These are phyloP conservation scores for Arthrobotrys megalospora DNA, from an alignment of 2,329 filamentous ascomycete genomes.

Conservation along the genomic window DNA sequence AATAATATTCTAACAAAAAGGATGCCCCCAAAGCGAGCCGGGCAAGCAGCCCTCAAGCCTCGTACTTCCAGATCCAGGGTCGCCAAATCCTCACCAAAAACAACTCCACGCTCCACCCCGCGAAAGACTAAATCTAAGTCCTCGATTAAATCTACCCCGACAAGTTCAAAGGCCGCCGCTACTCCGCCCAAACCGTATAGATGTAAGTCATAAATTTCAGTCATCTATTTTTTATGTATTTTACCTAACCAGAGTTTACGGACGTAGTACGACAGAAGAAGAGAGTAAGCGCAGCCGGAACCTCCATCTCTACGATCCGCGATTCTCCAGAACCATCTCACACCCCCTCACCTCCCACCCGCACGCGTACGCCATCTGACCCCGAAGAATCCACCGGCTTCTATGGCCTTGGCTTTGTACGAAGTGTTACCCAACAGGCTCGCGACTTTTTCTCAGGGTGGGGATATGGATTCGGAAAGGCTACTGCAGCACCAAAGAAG, in stretches of 20 bases:
- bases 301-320: background rate
- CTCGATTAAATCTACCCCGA: background rate
- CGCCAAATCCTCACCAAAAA: conserved; percentile 9
- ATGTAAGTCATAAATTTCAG: background rate
- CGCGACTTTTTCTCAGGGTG: conserved; percentile 30
- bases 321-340: conserved; percentile 3
- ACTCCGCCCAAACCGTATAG: background rate
- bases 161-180: background rate
- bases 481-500: background rate
- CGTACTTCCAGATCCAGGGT: conserved; percentile 7
- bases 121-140: conserved; percentile 12
- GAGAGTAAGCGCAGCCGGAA: conserved; percentile 10
- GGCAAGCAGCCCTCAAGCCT: background rate
- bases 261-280: background rate
- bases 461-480: conserved; percentile 28
- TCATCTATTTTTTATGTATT: background rate
- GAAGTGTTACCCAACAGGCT: conserved; percentile 19
- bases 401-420: conserved; percentile 25
- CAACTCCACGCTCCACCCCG: conserved; percentile 5
- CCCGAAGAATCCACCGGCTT: background rate
- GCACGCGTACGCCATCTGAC: background rate
- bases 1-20: background rate
- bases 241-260: background rate
- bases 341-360: background rate
- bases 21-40: conserved; percentile 9